Percentiles rank a stretch among this genome's conserved stretches.
These are phyloP conservation scores for Penicillium cinerascens DNA, from an alignment of 495 filamentous ascomycete species.

Conservation along the genomic window DNA sequence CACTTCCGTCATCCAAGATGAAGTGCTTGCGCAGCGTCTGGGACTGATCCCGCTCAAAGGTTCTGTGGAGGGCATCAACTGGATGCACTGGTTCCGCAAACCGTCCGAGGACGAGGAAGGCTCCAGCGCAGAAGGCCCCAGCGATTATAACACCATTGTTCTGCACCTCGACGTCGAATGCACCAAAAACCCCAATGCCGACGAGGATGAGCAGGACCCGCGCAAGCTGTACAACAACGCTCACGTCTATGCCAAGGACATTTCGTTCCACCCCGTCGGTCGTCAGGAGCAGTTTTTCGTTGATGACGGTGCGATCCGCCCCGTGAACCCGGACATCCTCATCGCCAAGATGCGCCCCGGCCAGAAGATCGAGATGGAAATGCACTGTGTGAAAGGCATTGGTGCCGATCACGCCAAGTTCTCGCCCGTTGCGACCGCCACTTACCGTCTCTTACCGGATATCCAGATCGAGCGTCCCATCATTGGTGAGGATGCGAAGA, in stretches of 20 bases:
- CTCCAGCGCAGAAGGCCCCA: slow-evolving; percentile 43
- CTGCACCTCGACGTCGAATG: slow-evolving; percentile 72
- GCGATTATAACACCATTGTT: slow-evolving; percentile 77
- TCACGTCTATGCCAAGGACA: slow-evolving; percentile 80
- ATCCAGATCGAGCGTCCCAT: slow-evolving; percentile 83
- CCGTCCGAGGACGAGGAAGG: slow-evolving; percentile 51
- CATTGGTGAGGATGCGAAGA: slow-evolving; percentile 76
- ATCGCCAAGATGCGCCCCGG: slow-evolving; percentile 92
- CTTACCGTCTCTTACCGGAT: slow-evolving; percentile 82
- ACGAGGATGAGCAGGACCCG: slow-evolving; percentile 70
- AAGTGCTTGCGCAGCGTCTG: slow-evolving; percentile 84
- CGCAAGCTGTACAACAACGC: slow-evolving; percentile 77
- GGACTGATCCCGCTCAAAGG: slow-evolving; percentile 88
- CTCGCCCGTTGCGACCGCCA: slow-evolving; percentile 91
- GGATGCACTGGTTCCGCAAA: slow-evolving; percentile 74
- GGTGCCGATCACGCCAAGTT: slow-evolving; percentile 97
- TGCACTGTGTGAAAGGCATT: slow-evolving; percentile 91
- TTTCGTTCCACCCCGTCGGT: slow-evolving; percentile 71
- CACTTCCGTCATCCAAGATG: slow-evolving; percentile 95
- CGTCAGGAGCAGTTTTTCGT: slow-evolving; percentile 66
- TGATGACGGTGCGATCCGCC: slow-evolving; percentile 59
- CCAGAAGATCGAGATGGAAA: slow-evolving; percentile 75
- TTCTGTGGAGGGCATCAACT: slow-evolving; percentile 65
- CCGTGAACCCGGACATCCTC: slow-evolving; percentile 88
- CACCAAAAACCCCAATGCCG: slow-evolving; percentile 67